Base-by-base conservation (phyloP, 129 eudicot species). In the Kitagawia praeruptora region DNA sequence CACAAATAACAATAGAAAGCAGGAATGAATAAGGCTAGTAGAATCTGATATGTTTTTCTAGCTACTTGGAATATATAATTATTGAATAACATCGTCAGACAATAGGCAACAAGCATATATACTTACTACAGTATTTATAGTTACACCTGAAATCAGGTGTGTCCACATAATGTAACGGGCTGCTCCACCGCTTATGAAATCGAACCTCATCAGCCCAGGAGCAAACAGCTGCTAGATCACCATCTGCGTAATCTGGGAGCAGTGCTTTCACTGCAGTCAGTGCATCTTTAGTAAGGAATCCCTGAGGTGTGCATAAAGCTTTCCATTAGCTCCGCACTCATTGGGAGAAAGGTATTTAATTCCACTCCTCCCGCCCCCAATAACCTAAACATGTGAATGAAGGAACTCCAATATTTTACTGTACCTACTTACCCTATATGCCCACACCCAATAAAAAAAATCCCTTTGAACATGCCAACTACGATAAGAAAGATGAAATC, bases 71-170 rank as follows among this genome's bases (percentile, higher is more conserved):
- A 76, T 31, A 12, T 1, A 23, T 28, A 4, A 42, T 12, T 40
- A 76, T 38, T 38, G 42, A 77, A 49, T 41, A 19, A 23, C 76
- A 81, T 74, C 40, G 51, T 38, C 16, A 49, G 76, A 70, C 34
- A 70, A 2, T 42, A 34, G 28, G 82, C 46, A 80, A 58, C 19
- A 77, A 63, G 64, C 40, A 72, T 15, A 8, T 40, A 28, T 61
- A 83, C 97, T 90, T 96, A 96, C 99, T 87, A 92, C 90, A 82
- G 84, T 96, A 96, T 19, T 89, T 75, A 73, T 96, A 96, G 77
- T 96, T 91, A 83, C 99, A 96, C 84, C 96, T 85, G 83, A 90
- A 96, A 88, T 96, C 99, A 83, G 99, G 99, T 28, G 99, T 96
- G 85, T 96, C 98, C 66, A 96, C 90, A 79, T 87, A 96, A 83